A percentile compares a stretch with the other conserved stretches of the same genome.
These are phyloP conservation scores for Rhodomyrtus psidioides DNA, from an alignment of 441 rosid species.

Conservation along the genomic window DNA sequence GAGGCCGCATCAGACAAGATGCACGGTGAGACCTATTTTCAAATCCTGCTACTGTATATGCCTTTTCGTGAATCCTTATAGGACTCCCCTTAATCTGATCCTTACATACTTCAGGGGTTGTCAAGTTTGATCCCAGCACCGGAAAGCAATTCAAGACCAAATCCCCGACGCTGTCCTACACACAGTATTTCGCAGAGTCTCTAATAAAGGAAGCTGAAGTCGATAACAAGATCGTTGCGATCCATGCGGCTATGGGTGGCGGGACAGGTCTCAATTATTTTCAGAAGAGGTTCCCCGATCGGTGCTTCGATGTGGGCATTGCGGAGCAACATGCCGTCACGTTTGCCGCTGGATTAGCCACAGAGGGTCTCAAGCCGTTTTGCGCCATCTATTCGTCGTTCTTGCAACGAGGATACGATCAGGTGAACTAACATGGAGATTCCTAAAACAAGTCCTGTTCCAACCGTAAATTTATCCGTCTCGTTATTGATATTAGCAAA, in stretches of 20 bases:
- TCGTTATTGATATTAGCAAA: not conserved
- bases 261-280: constrained; percentile 73
- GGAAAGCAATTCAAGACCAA: constrained; percentile 58
- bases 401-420: constrained; percentile 76
- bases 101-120: constrained; percentile 39
- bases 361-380: constrained; percentile 75
- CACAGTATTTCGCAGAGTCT: constrained; percentile 62
- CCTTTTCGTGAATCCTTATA: not conserved
- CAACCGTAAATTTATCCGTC: not conserved
- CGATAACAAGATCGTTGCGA: constrained; percentile 56
- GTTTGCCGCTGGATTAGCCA: constrained; percentile 73
- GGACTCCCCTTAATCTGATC: constrained; percentile 2
- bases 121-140: constrained; percentile 47
- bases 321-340: constrained; percentile 82
- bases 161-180: constrained; percentile 45
- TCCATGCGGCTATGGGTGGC: constrained; percentile 86
- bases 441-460: not conserved
- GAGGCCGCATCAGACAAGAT: constrained; percentile 66
- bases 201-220: constrained; percentile 54
- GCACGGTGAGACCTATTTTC: constrained; percentile 43
- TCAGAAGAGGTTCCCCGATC: constrained; percentile 60
- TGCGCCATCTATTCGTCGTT: constrained; percentile 70
- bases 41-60: not conserved
- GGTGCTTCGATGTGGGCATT: constrained; percentile 79
- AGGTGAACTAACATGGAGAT: constrained; percentile 25